Base-by-base conservation (phyloP, 1,139 yeast genomes). In the Kodamaea ohmeri region DNA sequence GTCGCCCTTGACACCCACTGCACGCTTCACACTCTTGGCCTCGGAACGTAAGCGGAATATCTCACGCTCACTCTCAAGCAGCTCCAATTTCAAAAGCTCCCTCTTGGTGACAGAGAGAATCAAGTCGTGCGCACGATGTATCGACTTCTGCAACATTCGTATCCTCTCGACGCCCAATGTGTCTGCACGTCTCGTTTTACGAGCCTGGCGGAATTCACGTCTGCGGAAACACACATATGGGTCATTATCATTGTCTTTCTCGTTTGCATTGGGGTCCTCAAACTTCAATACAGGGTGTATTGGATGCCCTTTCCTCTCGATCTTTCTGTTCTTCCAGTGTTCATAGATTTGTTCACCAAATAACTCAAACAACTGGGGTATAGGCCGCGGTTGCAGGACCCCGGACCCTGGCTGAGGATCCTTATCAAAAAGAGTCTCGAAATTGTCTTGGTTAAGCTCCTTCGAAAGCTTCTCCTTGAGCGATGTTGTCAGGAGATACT, bases 181-280 rank as follows among this genome's bases (percentile, higher is more conserved):
- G 63, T 94, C 99, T 0, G 97, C 88, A 48, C 97, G 78, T 59
- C 99, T 79, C 0, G 99, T 94, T 60, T 92, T 92, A 60, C 99
- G 83, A 28, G 95, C 95, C 58, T 87, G 97, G 48, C 98, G 80
- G 49, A 89, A 83, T 55, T 90, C 98, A 61, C 99, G 84, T 52
- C 97, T 80, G 55, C 99, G 78, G 67, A 94, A 92, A 65, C 97
- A 88, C 32, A 89, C 83, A 60, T 94, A 92, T 1, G 99, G 97
- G 60, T 92, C 97, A 44, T 77, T 79, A 54, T 92, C 98, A 50
- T 78, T 78, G 53, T 90, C 97, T 52, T 86, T 86, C 48, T 89
- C 96, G 40, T 78, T 79, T 4, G 75, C 75, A 49, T 63, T 68
- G 14, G 87, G 88, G 51, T 87, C 94, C 62, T 90, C 97, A 56